phyloP scores from a whole-genome alignment of 208 protist species.

The Leptomonas seymouri region DNA sequence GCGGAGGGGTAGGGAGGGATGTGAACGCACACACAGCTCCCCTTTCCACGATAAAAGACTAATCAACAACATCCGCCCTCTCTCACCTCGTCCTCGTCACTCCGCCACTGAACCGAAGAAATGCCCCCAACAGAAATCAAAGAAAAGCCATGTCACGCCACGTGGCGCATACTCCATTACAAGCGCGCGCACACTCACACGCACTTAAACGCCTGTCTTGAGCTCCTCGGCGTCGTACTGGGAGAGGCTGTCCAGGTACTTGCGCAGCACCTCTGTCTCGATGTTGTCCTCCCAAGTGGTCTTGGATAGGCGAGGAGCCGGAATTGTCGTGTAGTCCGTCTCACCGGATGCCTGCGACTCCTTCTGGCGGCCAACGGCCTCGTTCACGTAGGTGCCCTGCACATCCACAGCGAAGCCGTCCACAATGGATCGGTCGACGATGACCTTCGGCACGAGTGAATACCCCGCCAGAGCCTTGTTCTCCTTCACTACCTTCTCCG shows the following conservation, averaged over 20 bases:
- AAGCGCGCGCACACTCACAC: conserved; percentile 8
- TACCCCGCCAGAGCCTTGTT: conserved; percentile 70
- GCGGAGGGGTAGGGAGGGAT: no score
- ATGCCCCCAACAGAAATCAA: neutral
- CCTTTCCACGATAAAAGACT: no score
- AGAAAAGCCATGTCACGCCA: neutral
- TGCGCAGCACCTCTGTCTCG: conserved; percentile 85
- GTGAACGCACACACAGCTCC: no score
- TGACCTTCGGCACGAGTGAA: conserved; percentile 69
- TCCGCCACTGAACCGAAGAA: no score
- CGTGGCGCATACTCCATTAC: neutral
- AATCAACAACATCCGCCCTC: no score
- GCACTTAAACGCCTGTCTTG: conserved; percentile 79
- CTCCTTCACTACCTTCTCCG: conserved; percentile 69
- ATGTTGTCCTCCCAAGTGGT: conserved; percentile 89
- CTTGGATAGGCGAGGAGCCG: conserved; percentile 48
- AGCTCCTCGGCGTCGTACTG: conserved; percentile 88
- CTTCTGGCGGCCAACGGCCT: conserved; percentile 62
- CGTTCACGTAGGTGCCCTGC: conserved; percentile 80
- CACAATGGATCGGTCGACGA: conserved; percentile 86
- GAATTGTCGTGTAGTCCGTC: conserved; percentile 86
- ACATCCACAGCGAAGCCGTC: conserved; percentile 89
- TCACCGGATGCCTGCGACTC: conserved; percentile 45
- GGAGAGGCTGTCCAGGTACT: conserved; percentile 85
- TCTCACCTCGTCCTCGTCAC: no score